Percentiles rank a stretch among this genome's conserved stretches.
Conservation (phyloP, 176 grass and related monocot species). For the Aegilops bicornis region DNA sequence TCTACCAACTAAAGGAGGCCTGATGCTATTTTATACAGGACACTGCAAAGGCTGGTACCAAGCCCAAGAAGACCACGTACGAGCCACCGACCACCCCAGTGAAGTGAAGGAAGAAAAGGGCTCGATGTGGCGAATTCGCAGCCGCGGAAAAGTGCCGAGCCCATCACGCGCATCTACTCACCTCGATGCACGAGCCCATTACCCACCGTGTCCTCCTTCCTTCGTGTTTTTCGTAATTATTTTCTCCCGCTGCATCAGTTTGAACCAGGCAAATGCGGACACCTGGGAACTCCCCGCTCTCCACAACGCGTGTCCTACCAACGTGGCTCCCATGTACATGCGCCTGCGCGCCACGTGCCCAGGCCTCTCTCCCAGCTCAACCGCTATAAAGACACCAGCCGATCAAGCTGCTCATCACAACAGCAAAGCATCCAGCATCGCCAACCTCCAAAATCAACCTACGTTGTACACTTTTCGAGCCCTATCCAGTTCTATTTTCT, state of each 20-base stretch:
- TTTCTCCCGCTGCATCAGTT: not conserved
- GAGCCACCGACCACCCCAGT: constrained; percentile 21
- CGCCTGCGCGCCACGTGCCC: constrained; percentile 33
- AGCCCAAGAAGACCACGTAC: not conserved
- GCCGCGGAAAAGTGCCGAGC: not conserved
- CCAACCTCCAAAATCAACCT: not conserved
- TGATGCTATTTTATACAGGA: too few relatives aligned
- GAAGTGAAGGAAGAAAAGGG: constrained; percentile 41
- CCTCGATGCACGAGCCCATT: not conserved
- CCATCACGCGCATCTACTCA: not conserved
- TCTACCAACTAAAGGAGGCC: too few relatives aligned
- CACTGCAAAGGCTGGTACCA: too few relatives aligned
- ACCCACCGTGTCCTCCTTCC: not conserved
- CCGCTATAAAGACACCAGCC: not conserved
- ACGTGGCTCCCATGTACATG: constrained; percentile 27
- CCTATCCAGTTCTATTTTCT: not conserved
- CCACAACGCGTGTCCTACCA: constrained; percentile 28
- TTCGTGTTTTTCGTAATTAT: not conserved
- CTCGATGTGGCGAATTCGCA: not conserved
- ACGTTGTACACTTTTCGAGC: not conserved
- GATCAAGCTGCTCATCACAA: not conserved
- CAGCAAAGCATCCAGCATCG: not conserved
- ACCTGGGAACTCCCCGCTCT: not conserved
- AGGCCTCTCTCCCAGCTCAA: too few relatives aligned
- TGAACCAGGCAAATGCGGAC: not conserved